phyloP scores from a whole-genome alignment of 495 filamentous ascomycete species.

The Xylaria grammica region DNA sequence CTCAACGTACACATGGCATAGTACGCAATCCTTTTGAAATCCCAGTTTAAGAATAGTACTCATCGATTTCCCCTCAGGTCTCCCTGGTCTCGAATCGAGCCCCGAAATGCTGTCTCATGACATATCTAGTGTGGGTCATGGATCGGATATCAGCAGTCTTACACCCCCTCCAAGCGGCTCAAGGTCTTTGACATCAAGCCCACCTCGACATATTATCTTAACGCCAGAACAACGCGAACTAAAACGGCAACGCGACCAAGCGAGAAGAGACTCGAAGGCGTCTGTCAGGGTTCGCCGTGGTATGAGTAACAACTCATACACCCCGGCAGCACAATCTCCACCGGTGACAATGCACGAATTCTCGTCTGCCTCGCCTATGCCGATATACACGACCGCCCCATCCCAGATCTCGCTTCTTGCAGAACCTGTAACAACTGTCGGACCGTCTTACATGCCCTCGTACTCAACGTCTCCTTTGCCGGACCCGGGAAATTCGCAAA shows the following conservation, averaged over 20 bases:
- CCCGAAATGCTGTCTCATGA: constrained; percentile 47
- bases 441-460: constrained; percentile 45
- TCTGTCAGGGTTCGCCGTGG: constrained; percentile 44
- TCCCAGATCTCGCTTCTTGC: constrained; percentile 51
- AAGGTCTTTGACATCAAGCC: constrained; percentile 53
- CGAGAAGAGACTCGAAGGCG: constrained; percentile 48
- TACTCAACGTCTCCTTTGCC: constrained; percentile 49
- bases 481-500: constrained; percentile 43
- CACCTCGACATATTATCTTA: constrained; percentile 46
- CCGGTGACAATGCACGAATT: constrained; percentile 48
- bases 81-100: constrained; percentile 45
- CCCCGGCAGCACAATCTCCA: constrained; percentile 47
- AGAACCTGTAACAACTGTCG: constrained; percentile 45
- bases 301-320: constrained; percentile 42
- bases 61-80: neutral
- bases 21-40: neutral
- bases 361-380: constrained; percentile 45
- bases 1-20: constrained; percentile 48
- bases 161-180: constrained; percentile 48
- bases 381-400: constrained; percentile 54
- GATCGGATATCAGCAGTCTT: constrained; percentile 46
- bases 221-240: constrained; percentile 55
- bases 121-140: constrained; percentile 40
- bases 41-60: neutral
- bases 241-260: constrained; percentile 55